Evolutionary conservation across 1,139 yeast species (phyloP), one percentile per base, ranked within the genome.

Genomic region (Diutina siamensis): DNA sequence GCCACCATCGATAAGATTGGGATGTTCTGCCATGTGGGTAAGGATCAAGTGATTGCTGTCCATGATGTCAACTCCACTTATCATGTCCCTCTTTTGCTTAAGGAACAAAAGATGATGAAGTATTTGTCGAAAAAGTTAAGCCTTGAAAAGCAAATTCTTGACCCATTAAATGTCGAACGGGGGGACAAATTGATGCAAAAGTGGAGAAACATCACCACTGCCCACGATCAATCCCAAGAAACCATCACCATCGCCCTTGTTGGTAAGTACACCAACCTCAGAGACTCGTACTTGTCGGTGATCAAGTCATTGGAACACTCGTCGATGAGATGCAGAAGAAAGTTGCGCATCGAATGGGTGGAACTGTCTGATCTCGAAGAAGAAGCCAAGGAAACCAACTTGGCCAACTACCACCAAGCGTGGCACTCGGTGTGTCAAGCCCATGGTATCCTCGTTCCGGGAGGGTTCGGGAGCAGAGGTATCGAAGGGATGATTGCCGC

Each of bases 21-120:
- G 50, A 92, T 94, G 98, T 92, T 92, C 69, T 92, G 98, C 67
- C 98, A 94, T 61, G 98, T 92, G 55, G 97, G 97, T 21, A 88
- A 95, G 21, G 88, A 89, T 49, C 98, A 94, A 68, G 98, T 92
- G 46, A 76, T 94, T 57, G 97, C 95, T 46, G 96, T 92, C 49
- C 95, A 89, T 61, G 98, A 94, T 65, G 95, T 92, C 57, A 86
- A 86, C 69, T 86, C 97, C 12, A 92, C 98, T 46, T 92, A 92
- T 65, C 98, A 94, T 63, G 97, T 92, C 55, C 99, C 99, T 46
- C 73, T 92, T 54, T 72, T 92, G 60, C 76, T 92, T 57, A 78
- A 83, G 59, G 92, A 92, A 61, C 97, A 92, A 70, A 82, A 78
- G 56, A 76, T 89, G 76, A 75, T 87, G 71, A 74, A 80, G 54